Evolutionary conservation across 2,329 filamentous ascomycete species (phyloP), one percentile per base, ranked within the genome.

Genomic region (Biscogniauxia marginata): DNA sequence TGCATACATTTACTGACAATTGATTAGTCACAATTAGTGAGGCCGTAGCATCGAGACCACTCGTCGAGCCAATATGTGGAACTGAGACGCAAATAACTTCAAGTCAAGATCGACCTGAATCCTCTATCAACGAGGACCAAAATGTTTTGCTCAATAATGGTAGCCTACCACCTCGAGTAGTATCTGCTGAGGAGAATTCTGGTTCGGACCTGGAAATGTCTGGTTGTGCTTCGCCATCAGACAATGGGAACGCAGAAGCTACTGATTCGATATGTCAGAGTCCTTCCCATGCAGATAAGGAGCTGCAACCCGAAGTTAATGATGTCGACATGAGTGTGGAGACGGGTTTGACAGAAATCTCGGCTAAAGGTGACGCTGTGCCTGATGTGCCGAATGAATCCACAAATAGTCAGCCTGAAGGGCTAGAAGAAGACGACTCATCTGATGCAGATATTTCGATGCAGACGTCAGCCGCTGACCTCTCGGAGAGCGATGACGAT

Each of bases 401-500:
- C 19, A 24, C 50, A 11, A 34, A 56, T 20, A 20, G 13, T 4
- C 52, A 57, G 7, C 45, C 30, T 47, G 25, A 50, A 54, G 56
- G 46, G 24, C 3, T 50, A 46, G 49, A 52, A 20, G 53, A 52
- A 34, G 59, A 51, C 18, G 59, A 51, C 18, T 49, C 50, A 6
- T 53, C 47, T 11, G 55, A 61, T 21, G 49, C 50, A 8, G 58
- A 65, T 22, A 52, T 60, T 11, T 58, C 60, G n/a, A 62, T 64
- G 50, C 59, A 61, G 18, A 57, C 58, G 44, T 56, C 63, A 5
- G 56, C 9, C 16, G 49, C 53, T n/a, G 61, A 63, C 5, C 49
- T 54, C 22, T 61, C 65, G 7, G 56, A 54, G 50, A 63, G 55
- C 49, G 63, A 64, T 50, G 61, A 65, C 18, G 60, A 58, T 21